Conservation (phyloP, 2,329 filamentous ascomycete genomes). For the Trichoderma citrinoviride region DNA sequence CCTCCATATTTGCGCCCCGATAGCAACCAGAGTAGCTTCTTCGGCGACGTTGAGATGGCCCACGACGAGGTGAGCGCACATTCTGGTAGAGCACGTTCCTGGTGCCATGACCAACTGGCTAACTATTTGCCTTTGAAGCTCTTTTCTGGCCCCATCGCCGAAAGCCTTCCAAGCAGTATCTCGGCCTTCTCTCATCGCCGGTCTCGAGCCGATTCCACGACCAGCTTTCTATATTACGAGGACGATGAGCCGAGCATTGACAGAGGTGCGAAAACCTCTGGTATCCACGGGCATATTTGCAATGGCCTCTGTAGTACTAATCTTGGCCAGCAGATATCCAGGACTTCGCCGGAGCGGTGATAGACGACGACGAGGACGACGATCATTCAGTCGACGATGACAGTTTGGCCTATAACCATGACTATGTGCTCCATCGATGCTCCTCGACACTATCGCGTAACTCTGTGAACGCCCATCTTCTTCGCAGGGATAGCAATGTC, state of each 20-base stretch:
- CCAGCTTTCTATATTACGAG: conserved; percentile 89
- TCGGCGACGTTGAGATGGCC: conserved; percentile 98
- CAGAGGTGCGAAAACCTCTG: not conserved
- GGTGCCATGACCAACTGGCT: conserved; percentile 15
- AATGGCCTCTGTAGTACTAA: conserved; percentile 20
- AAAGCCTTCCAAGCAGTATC: conserved; percentile 91
- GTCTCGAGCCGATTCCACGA: conserved; percentile 73
- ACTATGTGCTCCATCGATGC: conserved; percentile 56
- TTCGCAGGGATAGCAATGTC: conserved; percentile 66
- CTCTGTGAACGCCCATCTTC: conserved; percentile 62
- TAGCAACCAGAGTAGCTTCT: conserved; percentile 71
- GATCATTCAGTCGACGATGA: conserved; percentile 43
- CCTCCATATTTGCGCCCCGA: conserved; percentile 58
- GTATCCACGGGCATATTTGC: not conserved
- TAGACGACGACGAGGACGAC: conserved; percentile 41
- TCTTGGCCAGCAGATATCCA: conserved; percentile 31
- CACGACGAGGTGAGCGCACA: conserved; percentile 71
- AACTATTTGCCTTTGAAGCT: conserved; percentile 46
- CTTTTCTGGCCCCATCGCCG: conserved; percentile 88
- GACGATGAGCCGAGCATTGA: conserved; percentile 40
- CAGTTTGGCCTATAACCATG: conserved; percentile 40
- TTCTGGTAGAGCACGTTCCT: not conserved
- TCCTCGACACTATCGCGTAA: conserved; percentile 59
- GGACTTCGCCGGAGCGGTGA: conserved; percentile 26
- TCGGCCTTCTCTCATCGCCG: conserved; percentile 89